Conservation (phyloP, 2,329 filamentous ascomycete genomes). For the Penicillium psychrosexuale region DNA sequence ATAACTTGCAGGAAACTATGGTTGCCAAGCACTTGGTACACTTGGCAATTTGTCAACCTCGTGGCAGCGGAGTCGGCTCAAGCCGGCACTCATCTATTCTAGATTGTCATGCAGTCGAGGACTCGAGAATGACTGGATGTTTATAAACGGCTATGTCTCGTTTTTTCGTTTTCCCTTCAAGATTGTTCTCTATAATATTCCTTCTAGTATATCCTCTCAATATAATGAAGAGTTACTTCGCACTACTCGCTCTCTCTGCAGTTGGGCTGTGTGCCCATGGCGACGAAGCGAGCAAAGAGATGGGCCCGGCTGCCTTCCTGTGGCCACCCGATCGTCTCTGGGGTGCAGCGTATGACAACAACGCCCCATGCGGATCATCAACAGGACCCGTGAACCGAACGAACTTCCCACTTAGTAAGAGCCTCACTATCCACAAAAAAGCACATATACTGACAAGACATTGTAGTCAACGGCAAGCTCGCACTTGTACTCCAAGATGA, state of each 20-base stretch:
- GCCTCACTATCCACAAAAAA: not conserved
- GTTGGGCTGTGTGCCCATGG: not conserved
- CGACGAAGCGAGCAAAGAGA: conserved; percentile 29
- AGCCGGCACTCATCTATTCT: not conserved
- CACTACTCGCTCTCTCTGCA: conserved; percentile 10
- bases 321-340: conserved; percentile 60
- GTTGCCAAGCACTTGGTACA: not conserved
- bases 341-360: conserved; percentile 55
- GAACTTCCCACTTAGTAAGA: conserved; percentile 54
- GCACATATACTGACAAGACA: not conserved
- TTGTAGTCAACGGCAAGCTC: conserved; percentile 52
- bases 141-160: not conserved
- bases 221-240: conserved; percentile 1
- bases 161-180: too few relatives aligned
- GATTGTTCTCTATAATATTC: too few relatives aligned
- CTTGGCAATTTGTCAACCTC: not conserved
- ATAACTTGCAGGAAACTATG: not conserved
- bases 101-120: not conserved
- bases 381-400: conserved; percentile 51
- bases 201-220: not conserved
- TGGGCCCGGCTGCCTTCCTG: conserved; percentile 60
- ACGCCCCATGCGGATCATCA: conserved; percentile 55
- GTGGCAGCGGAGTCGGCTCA: not conserved
- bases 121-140: not conserved
- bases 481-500: conserved; percentile 58